Conservation (phyloP, 352 stramenopile genomes). For the Phytophthora fragariae region DNA sequence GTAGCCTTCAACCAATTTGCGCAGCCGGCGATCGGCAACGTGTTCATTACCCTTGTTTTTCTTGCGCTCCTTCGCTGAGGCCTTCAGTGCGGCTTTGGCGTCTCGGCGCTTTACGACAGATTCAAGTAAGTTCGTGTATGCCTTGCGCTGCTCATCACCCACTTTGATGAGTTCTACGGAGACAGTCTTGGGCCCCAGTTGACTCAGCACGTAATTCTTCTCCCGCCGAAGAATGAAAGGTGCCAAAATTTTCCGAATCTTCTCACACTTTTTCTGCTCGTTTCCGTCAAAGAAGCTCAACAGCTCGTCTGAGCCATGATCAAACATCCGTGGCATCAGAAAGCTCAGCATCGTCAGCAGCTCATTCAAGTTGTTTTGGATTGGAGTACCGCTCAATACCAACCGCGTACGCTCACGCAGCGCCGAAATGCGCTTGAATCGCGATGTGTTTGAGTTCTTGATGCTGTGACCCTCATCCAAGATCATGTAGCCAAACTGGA, state of each 20-base stretch:
- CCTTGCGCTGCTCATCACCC: slow-evolving; percentile 68
- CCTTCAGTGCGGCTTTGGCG: slow-evolving; percentile 47
- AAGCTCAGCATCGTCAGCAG: slow-evolving; percentile 92
- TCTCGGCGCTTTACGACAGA: slow-evolving; percentile 75
- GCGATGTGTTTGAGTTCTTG: slow-evolving; percentile 91
- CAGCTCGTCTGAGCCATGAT: slow-evolving; percentile 82
- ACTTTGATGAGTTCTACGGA: slow-evolving; percentile 88
- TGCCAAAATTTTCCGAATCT: slow-evolving; percentile 94
- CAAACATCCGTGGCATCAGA: slow-evolving; percentile 93
- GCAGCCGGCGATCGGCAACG: slow-evolving; percentile 57
- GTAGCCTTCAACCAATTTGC: slow-evolving; percentile 48
- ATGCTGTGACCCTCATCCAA: slow-evolving; percentile 95
- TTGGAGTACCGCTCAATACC: slow-evolving; percentile 88
- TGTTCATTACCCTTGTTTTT: slow-evolving; percentile 56
- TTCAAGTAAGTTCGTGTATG: slow-evolving; percentile 89
- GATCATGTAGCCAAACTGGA: slow-evolving; percentile 93
- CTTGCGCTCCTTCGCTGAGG: slow-evolving; percentile 65
- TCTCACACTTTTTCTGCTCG: slow-evolving; percentile 81
- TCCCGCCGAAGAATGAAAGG: slow-evolving; percentile 97
- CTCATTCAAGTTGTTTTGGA: slow-evolving; percentile 92
- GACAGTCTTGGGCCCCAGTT: slow-evolving; percentile 91
- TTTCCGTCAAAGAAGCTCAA: slow-evolving; percentile 85
- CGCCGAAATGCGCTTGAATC: slow-evolving; percentile 90
- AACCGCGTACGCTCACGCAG: slow-evolving; percentile 78
- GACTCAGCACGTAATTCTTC: slow-evolving; percentile 95